Percentiles rank a stretch among this genome's conserved stretches.
These are phyloP conservation scores for Claviceps humidiphila DNA, from an alignment of 2,329 filamentous ascomycete genomes.

Conservation along the genomic window DNA sequence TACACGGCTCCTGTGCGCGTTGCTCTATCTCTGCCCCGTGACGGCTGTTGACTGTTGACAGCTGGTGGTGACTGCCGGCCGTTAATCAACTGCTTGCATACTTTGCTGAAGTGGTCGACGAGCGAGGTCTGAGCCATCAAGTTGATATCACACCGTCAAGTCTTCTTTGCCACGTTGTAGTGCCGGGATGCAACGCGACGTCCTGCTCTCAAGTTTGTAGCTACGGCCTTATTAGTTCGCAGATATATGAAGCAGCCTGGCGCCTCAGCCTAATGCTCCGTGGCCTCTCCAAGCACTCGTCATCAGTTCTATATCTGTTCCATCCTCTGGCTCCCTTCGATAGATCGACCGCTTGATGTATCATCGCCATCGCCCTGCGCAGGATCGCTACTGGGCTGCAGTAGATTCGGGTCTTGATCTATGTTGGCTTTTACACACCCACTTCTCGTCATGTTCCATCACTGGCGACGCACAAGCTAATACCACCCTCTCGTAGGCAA, in stretches of 20 bases:
- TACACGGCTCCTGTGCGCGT: background rate
- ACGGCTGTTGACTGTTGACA: background rate
- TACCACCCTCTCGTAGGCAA: slow-evolving; percentile 31
- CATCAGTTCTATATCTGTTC: background rate
- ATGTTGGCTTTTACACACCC: background rate
- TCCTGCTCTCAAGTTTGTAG: background rate
- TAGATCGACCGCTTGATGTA: slow-evolving; percentile 8
- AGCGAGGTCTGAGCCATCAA: background rate
- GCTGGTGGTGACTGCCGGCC: background rate
- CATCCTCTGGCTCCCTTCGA: background rate
- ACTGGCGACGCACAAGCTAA: slow-evolving; percentile 15
- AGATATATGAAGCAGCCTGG: background rate
- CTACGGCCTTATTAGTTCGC: background rate
- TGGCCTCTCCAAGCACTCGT: background rate
- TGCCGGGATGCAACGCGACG: background rate
- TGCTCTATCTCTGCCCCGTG: background rate
- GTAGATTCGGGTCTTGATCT: slow-evolving; percentile 10
- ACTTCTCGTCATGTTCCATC: background rate
- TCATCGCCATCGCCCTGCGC: slow-evolving; percentile 6
- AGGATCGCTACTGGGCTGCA: slow-evolving; percentile 17
- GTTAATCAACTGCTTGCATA: too few relatives aligned
- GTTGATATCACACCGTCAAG: background rate
- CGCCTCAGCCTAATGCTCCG: background rate
- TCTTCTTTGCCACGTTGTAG: background rate
- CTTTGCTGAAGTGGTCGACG: background rate